Base-by-base conservation (phyloP, 768 basidiomycete genomes). In the Vishniacozyma victoriae region DNA sequence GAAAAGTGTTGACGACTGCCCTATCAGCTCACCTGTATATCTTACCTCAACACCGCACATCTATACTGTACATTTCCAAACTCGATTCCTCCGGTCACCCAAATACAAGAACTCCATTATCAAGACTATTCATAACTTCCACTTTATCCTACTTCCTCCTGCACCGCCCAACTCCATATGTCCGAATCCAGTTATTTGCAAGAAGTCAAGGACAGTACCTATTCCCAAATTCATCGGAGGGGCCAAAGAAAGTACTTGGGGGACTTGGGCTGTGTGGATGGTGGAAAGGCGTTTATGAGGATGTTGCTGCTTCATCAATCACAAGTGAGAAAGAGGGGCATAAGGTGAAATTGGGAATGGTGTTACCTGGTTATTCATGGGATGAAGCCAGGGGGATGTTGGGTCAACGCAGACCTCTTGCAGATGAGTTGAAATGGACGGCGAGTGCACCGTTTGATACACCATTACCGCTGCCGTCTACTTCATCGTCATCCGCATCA, bases 171-270 rank as follows among this genome's bases (percentile, higher is more conserved):
- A 78, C 78, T 3, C 73, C 74, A 9, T 43, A 44, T 7, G 60
- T 91, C 11, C 85, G 86, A 79, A 76, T 95, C 19, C 88, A 93
- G 58, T 75, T 96, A 15, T 96, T 93, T 67, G 93, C 93, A 6
- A 78, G 90, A 15, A 82, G 87, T 2, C 92, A 96, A 72, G 76
- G 73, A 27, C 92, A 96, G 71, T 99, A 97, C 67, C 77, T 99
- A 41, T 99, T 97, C 71, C 86, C 92, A 0, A 90, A 90, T 67
- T 89, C 87, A 9, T 74, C 79, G 3, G 82, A 86, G 16, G 81
- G 76, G 55, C 45, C 72, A 2, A 96, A 96, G 72, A 78, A 74
- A 15, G 82, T 85, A 1, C 72, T 93, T 45, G 78, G 79, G 36
- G 95, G 96, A 66, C 75, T 83, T 36, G 78, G 79, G 62, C 78